phyloP scores from a whole-genome alignment of 1,284 basidiomycete species.

The Afroboletus lepidellus region DNA sequence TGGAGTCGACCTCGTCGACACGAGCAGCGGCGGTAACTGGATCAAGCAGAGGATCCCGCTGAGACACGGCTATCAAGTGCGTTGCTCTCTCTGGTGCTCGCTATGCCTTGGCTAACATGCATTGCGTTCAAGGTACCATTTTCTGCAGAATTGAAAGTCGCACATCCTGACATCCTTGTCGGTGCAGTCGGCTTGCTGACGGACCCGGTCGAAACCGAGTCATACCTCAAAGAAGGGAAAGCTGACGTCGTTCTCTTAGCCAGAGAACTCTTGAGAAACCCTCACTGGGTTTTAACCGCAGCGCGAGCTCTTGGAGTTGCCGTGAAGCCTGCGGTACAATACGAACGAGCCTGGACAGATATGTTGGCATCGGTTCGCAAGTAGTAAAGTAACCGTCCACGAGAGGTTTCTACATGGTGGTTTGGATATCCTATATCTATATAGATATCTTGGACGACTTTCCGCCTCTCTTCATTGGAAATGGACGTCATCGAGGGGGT shows the following conservation, averaged over 20 bases:
- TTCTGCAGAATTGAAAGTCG: slow-evolving; percentile 66
- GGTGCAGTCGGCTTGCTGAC: slow-evolving; percentile 78
- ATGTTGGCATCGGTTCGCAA: slow-evolving; percentile 39
- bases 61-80: slow-evolving; percentile 65
- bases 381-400: not conserved
- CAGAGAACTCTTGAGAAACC: slow-evolving; percentile 59
- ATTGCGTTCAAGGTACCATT: slow-evolving; percentile 57
- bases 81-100: not conserved
- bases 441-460: slow-evolving; percentile 3
- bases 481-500: slow-evolving; percentile 7
- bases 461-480: not conserved
- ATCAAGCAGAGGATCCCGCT: slow-evolving; percentile 56
- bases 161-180: slow-evolving; percentile 53
- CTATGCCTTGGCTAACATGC: not conserved
- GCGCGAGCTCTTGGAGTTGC: slow-evolving; percentile 56
- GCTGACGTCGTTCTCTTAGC: slow-evolving; percentile 71
- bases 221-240: slow-evolving; percentile 61
- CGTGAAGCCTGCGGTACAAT: slow-evolving; percentile 66
- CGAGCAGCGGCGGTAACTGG: slow-evolving; percentile 70
- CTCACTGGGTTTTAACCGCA: slow-evolving; percentile 55
- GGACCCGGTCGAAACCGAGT: slow-evolving; percentile 61
- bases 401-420: not conserved
- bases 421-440: not conserved
- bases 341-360: slow-evolving; percentile 57
- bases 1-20: slow-evolving; percentile 74